Base-by-base conservation (phyloP, 2,329 filamentous ascomycete genomes). In the Aureobasidium vineae region DNA sequence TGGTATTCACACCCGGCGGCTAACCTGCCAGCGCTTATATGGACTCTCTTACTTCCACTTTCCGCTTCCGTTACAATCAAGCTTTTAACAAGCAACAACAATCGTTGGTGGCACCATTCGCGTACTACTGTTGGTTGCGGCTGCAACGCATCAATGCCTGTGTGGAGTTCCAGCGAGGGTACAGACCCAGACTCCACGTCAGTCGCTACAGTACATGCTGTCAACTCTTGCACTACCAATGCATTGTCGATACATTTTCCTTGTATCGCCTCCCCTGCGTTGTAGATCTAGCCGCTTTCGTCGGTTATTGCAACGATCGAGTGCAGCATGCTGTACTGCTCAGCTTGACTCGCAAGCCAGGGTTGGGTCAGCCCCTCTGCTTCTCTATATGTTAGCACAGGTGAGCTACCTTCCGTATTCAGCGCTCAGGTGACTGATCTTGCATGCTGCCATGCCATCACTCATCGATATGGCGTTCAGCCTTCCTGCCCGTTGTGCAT, bases 21-120 rank as follows among this genome's bases (percentile, higher is more conserved):
- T 61, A 61, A 61, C 11, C 16, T 28, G 16, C 13, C 26, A 61
- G 57, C 57, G 57, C 57, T 61, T 61, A 61, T 49, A 38, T 11
- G n/a, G 38, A 49, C 28, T 3, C 2, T 31, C n/a, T 61, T 26
- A 13, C 28, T 49, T 8, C 15, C n/a, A 26, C 21, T 36, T 49
- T 36, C 31, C 57, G 13, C 41, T 23, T 23, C 16, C 19, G 11
- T 47, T n/a, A 16, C 10, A 49, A 10, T 49, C 31, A 49, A 61
- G 43, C 43, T 49, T 61, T 49, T 26, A 43, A 61, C 57, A 49
- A 38, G 41, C 43, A 49, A 19, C 31, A 31, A 2, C 3, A 11
- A 36, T 21, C 10, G 57, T 61, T 61, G 57, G 57, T 61, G 57
- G 57, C 57, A 49, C 41, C 19, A 13, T 45, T 45, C 19, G 2